These are phyloP conservation scores for Rhizopogon vulgaris DNA, from an alignment of 768 basidiomycete species.

Conservation along the genomic window DNA sequence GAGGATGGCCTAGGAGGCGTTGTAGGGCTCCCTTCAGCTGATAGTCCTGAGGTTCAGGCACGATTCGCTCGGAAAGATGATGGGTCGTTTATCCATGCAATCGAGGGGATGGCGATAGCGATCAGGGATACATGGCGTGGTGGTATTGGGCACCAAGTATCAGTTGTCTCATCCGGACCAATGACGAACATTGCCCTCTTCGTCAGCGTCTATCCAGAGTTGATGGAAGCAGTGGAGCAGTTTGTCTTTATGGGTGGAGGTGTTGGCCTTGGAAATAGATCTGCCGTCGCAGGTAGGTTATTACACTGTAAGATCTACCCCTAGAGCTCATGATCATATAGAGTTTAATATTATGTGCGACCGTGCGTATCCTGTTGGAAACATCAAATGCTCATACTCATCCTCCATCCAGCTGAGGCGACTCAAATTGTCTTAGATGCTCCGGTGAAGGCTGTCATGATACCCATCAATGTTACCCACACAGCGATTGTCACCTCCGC, in stretches of 20 bases:
- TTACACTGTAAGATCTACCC: not conserved
- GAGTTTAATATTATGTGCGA: slow-evolving; percentile 83
- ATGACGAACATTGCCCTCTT: slow-evolving; percentile 81
- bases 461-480: slow-evolving; percentile 87
- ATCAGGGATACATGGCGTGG: slow-evolving; percentile 51
- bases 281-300: slow-evolving; percentile 58
- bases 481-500: slow-evolving; percentile 64
- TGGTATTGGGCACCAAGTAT: slow-evolving; percentile 55
- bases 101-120: slow-evolving; percentile 62
- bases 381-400: not conserved
- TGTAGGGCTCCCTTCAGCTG: slow-evolving; percentile 57
- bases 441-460: slow-evolving; percentile 66
- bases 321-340: slow-evolving; percentile 12
- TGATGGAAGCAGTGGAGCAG: slow-evolving; percentile 41
- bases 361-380: slow-evolving; percentile 42
- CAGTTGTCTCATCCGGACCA: slow-evolving; percentile 72
- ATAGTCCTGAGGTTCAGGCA: slow-evolving; percentile 42
- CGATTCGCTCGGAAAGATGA: slow-evolving; percentile 40
- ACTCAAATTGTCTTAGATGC: slow-evolving; percentile 74
- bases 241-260: slow-evolving; percentile 86
- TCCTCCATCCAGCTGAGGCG: slow-evolving; percentile 55
- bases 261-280: slow-evolving; percentile 76
- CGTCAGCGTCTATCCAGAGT: slow-evolving; percentile 49
- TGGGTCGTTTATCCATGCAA: slow-evolving; percentile 42
- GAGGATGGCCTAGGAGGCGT: slow-evolving; percentile 80